Percentiles rank a stretch among this genome's conserved stretches.
These are phyloP conservation scores for Penicillium dipodomyicola DNA, from an alignment of 495 filamentous ascomycete genomes.

Conservation along the genomic window DNA sequence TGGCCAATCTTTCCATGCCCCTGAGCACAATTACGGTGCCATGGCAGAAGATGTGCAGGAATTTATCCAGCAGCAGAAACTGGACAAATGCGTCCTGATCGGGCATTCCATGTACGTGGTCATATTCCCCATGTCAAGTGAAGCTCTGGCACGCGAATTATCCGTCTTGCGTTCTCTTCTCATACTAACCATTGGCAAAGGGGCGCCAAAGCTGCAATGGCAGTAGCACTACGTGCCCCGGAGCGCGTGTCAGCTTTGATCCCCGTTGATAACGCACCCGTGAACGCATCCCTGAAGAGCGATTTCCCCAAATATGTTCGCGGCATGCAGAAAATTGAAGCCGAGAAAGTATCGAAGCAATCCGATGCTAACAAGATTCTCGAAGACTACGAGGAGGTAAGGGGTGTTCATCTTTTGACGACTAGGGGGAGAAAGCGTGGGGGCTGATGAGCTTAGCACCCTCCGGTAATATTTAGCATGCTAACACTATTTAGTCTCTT, in stretches of 20 bases:
- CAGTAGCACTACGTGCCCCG: slow-evolving; percentile 69
- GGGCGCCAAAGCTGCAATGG: slow-evolving; percentile 95
- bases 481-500: slow-evolving; percentile 50
- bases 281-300: slow-evolving; percentile 68
- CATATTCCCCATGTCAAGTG: background rate
- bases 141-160: background rate
- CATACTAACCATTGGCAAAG: slow-evolving; percentile 34
- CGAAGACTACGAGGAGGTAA: slow-evolving; percentile 67
- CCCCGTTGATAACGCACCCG: slow-evolving; percentile 88
- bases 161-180: background rate
- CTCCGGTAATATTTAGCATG: background rate
- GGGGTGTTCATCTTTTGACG: background rate
- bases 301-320: slow-evolving; percentile 79
- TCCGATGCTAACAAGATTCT: slow-evolving; percentile 81
- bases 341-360: slow-evolving; percentile 56
- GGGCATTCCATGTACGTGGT: slow-evolving; percentile 86
- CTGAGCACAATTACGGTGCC: slow-evolving; percentile 73
- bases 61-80: slow-evolving; percentile 73
- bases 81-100: slow-evolving; percentile 72
- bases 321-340: slow-evolving; percentile 80
- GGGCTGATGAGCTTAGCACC: background rate
- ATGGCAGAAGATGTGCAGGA: slow-evolving; percentile 85
- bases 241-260: slow-evolving; percentile 65
- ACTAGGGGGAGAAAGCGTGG: background rate
- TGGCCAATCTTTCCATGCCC: slow-evolving; percentile 80